These are phyloP conservation scores for Botrytis tulipae DNA, from an alignment of 2,329 filamentous ascomycete species.

Conservation along the genomic window DNA sequence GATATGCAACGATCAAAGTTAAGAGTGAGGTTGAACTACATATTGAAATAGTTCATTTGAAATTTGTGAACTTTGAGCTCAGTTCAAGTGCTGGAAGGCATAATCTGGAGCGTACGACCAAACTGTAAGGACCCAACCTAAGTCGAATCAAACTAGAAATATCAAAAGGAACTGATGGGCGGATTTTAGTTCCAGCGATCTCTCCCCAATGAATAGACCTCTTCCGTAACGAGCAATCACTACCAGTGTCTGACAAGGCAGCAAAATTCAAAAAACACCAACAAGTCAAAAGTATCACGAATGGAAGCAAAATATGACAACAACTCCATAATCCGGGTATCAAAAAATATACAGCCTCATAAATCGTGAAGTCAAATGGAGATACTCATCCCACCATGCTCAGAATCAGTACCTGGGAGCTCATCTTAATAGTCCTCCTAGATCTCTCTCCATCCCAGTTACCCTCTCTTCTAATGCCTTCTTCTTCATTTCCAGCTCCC, in stretches of 20 bases:
- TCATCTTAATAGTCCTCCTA: conserved; percentile 53
- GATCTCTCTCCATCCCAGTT: conserved; percentile 65
- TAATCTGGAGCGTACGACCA: neutral
- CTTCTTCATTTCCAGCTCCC: conserved; percentile 62
- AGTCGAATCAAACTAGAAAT: neutral
- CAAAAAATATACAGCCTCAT: conserved; percentile 14
- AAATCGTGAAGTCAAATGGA: conserved; percentile 8
- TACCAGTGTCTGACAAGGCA: neutral
- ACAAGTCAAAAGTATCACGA: neutral
- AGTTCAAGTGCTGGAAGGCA: neutral
- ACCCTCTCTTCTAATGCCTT: conserved; percentile 60
- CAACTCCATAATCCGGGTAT: conserved; percentile 15
- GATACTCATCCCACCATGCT: neutral
- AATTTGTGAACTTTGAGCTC: neutral
- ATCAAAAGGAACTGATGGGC: neutral
- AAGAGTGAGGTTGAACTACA: neutral
- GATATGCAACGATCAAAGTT: neutral
- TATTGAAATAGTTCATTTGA: neutral
- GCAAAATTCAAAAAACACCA: neutral
- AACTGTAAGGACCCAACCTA: accelerated
- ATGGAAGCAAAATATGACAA: neutral
- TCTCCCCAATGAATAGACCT: neutral
- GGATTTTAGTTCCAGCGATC: neutral
- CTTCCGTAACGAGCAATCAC: neutral
- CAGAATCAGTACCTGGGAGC: neutral